Base-by-base conservation (phyloP, 345 rosid species). In the Eucalyptus pauciflora region DNA sequence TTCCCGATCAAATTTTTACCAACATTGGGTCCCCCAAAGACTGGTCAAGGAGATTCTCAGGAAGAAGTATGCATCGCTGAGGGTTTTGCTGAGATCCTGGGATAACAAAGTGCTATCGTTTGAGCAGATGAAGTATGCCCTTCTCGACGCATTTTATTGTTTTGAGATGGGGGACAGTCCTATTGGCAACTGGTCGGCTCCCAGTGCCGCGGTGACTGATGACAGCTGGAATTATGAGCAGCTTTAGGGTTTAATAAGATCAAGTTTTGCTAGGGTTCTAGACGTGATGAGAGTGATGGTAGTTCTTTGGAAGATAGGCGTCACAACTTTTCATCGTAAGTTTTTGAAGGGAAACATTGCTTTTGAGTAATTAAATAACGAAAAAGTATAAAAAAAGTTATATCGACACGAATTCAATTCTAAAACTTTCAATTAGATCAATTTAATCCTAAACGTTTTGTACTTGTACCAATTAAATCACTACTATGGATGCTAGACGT, bases 401-500 rank as follows among this genome's bases (percentile, higher is more conserved):
- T 25, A 56, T 56, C 4, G 29, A 56, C 20, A 24, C 0, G 1
- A 56, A 56, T 56, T 56, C 29, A 56, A 56, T 24, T 10, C 2
- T 8, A 56, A 56, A 24, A 3, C 5, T 56, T 56, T 56, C 6
- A 4, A 24, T 56, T 56, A 22, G 1, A 22, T 25, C 0, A 10
- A 56, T 56, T 56, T 56, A 56, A 13, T 56, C 0, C 0, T 56
- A 56, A 56, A 56, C 13, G 9, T 56, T 56, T 56, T 24, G 13
- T 6, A 56, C 5, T 18, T 52, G 24, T 18, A 52, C 56, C 56
- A 56, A 56, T 56, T 56, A 10, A 56, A 22, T 10, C 2, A 6
- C 1, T 56, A 2, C 12, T 56, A 25, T 56, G 5, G 0, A 24
- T 5, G 5, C 62, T 9, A 22, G 25, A 22, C 1, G 13, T 56